Conservation (phyloP, 331 rosid genomes). For the Spiraea crenata region DNA sequence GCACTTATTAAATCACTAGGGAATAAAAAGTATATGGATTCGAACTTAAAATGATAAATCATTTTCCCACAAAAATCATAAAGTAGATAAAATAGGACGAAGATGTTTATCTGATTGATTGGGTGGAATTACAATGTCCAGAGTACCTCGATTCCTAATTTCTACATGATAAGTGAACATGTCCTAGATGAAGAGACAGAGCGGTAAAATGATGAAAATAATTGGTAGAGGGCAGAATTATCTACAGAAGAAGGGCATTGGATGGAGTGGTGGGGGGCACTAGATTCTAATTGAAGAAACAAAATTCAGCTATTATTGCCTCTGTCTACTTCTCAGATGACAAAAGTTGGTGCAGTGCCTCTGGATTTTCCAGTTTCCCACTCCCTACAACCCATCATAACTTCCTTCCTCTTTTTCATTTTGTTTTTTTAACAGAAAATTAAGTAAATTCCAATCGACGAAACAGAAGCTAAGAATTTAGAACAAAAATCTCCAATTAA, state of each 20-base stretch:
- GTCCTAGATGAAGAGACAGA: background rate
- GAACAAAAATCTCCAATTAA: background rate
- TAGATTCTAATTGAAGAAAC: conserved; percentile 59
- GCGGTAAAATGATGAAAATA: conserved; percentile 41
- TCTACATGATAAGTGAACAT: no score
- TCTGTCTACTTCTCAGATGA: conserved; percentile 62
- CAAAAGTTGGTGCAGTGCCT: conserved; percentile 42
- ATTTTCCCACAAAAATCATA: no score
- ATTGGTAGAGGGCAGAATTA: conserved; percentile 45
- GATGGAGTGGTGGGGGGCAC: conserved; percentile 34
- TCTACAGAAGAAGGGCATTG: conserved; percentile 27
- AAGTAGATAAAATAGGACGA: no score
- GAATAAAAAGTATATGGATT: no score
- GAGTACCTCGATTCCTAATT: no score
- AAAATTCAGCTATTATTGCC: conserved; percentile 64
- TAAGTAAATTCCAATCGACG: background rate
- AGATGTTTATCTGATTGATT: no score
- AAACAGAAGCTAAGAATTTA: background rate
- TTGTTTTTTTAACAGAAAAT: background rate
- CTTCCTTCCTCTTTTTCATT: background rate
- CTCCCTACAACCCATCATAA: conserved; percentile 32
- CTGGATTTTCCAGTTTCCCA: conserved; percentile 41
- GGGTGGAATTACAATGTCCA: no score
- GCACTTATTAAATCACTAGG: no score
- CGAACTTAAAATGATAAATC: no score